Percentiles rank a stretch among this genome's conserved stretches.
phyloP scores from a whole-genome alignment of 2,329 filamentous ascomycete species.

The Talaromyces sp. region DNA sequence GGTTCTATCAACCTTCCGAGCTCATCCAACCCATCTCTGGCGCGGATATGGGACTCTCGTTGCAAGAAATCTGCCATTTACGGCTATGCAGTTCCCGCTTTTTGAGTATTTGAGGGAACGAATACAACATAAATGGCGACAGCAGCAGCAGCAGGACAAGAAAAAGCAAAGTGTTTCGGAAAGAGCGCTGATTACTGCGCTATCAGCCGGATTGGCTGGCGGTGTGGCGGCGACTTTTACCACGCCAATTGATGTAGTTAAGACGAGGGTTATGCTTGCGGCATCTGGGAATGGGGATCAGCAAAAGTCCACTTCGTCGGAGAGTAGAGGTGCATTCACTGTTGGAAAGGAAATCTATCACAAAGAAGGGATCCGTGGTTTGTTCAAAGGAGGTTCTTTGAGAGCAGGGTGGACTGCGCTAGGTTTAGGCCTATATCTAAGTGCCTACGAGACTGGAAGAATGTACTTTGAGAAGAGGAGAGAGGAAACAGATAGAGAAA shows the following conservation, averaged over 20 bases:
- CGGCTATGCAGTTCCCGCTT: conserved; percentile 81
- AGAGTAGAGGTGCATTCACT: conserved; percentile 36
- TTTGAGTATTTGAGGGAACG: conserved; percentile 67
- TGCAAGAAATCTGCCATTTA: conserved; percentile 80
- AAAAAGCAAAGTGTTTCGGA: conserved; percentile 31
- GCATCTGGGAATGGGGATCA: conserved; percentile 41
- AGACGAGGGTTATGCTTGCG: conserved; percentile 82
- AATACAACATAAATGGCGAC: conserved; percentile 46
- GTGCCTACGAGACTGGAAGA: conserved; percentile 78
- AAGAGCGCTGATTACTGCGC: conserved; percentile 67
- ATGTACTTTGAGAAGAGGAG: conserved; percentile 48
- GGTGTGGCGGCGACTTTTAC: conserved; percentile 75
- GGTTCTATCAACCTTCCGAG: conserved; percentile 56
- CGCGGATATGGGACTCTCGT: conserved; percentile 77
- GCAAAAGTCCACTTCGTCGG: conserved; percentile 16
- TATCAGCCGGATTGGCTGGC: conserved; percentile 71
- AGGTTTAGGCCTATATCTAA: conserved; percentile 79
- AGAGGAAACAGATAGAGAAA: conserved; percentile 3
- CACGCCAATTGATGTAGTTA: conserved; percentile 84
- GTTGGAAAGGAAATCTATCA: conserved; percentile 64
- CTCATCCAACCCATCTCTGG: conserved; percentile 55
- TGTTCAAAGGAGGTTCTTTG: conserved; percentile 71
- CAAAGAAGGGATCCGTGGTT: conserved; percentile 66
- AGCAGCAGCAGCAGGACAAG: conserved; percentile 24
- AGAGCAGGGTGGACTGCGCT: conserved; percentile 77